phyloP scores from a whole-genome alignment of 176 grass and related monocot genomes.

The Zoysia pacifica region DNA sequence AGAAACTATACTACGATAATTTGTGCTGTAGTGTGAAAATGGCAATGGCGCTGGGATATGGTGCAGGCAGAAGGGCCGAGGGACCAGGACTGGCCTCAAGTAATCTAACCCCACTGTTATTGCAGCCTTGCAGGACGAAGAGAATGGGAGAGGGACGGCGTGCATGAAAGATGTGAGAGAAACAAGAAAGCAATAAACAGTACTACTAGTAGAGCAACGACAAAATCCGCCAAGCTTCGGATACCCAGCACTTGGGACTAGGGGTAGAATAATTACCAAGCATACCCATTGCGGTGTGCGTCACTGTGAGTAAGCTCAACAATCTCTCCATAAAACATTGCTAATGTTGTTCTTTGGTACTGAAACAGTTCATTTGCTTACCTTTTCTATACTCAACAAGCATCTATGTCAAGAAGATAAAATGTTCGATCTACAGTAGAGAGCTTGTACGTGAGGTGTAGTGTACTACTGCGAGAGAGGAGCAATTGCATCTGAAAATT shows the following conservation, averaged over 20 bases:
- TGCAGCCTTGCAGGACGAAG: constrained; percentile 21
- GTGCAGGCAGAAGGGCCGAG: neutral
- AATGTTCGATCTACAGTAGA: too few species aligned
- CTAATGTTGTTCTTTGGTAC: neutral
- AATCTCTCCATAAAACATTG: neutral
- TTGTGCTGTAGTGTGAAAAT: neutral
- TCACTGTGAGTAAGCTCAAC: neutral
- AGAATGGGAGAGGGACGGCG: constrained; percentile 8
- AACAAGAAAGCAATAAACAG: neutral
- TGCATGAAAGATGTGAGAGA: constrained; percentile 2
- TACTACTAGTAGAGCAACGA: neutral
- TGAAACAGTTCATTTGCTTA: too few species aligned
- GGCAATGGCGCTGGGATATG: neutral
- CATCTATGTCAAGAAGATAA: too few species aligned
- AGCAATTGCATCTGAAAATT: neutral
- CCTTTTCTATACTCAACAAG: too few species aligned
- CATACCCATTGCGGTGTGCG: neutral
- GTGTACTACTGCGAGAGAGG: too few species aligned
- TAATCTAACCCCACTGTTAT: constrained; percentile 32
- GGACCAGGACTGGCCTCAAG: constrained; percentile 23
- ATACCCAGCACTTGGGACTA: constrained; percentile 11
- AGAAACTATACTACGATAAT: neutral
- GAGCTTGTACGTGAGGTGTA: too few species aligned
- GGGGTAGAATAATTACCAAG: constrained; percentile 6
- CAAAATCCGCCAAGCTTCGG: constrained; percentile 9